phyloP scores from a whole-genome alignment of 2,329 filamentous ascomycete genomes.

The Trichoderma aggressivum region DNA sequence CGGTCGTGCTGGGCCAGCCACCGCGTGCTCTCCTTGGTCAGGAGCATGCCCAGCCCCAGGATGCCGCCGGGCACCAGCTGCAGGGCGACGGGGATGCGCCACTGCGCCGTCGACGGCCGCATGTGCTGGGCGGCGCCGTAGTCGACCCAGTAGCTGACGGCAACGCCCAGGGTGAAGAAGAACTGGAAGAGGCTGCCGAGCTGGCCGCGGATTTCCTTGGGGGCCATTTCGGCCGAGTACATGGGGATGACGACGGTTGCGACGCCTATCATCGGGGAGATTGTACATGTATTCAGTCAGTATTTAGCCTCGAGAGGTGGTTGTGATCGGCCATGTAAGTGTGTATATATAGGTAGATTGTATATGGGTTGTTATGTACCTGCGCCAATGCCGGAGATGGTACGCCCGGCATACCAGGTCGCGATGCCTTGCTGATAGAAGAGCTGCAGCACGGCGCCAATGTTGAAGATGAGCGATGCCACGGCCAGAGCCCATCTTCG shows the following conservation, averaged over 20 bases:
- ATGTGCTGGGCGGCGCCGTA: constrained; percentile 44
- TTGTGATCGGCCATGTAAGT: not conserved
- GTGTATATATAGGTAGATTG: not conserved
- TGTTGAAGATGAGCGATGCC: constrained; percentile 42
- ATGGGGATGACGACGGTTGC: constrained; percentile 45
- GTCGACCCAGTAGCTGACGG: constrained; percentile 44
- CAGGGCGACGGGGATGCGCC: constrained; percentile 48
- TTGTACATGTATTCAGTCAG: not conserved
- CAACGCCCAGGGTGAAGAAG: constrained; percentile 43
- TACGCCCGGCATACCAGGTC: constrained; percentile 39
- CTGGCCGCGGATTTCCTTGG: constrained; percentile 43
- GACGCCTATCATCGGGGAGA: not conserved
- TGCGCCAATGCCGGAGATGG: constrained; percentile 36
- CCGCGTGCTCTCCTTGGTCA: constrained; percentile 45
- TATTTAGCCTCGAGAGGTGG: not conserved
- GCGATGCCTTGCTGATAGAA: constrained; percentile 37
- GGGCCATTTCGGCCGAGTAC: constrained; percentile 45
- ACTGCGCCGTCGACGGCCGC: constrained; percentile 39
- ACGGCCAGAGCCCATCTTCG: constrained; percentile 40
- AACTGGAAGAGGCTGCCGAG: constrained; percentile 45
- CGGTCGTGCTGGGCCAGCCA: constrained; percentile 47
- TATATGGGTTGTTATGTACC: constrained; percentile 27
- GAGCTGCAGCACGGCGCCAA: constrained; percentile 40
- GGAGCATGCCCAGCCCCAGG: constrained; percentile 46
- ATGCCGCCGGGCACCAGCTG: constrained; percentile 47